Percentiles rank a stretch among this genome's conserved stretches.
phyloP scores from a whole-genome alignment of 805 yeast species.

The Jamesozyma rosinii region DNA sequence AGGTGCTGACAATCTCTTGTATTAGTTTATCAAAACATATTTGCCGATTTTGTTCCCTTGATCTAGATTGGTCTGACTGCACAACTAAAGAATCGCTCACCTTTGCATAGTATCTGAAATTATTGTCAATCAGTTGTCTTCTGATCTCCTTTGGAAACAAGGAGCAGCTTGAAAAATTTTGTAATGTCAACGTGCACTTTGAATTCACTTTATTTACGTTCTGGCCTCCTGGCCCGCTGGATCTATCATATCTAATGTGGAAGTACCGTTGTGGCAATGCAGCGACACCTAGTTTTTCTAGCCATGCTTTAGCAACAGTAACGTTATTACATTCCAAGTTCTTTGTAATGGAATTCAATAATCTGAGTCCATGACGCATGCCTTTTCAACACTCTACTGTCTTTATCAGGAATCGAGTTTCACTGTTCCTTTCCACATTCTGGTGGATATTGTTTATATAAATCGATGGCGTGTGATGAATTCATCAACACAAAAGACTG shows the following conservation, averaged over 20 bases:
- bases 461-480: too few species aligned
- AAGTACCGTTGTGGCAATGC: slow-evolving; percentile 20
- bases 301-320: slow-evolving; percentile 19
- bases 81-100: slow-evolving; percentile 45
- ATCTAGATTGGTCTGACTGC: slow-evolving; percentile 51
- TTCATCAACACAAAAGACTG: too few species aligned
- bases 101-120: slow-evolving; percentile 47
- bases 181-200: slow-evolving; percentile 51
- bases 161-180: slow-evolving; percentile 36
- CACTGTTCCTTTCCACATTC: too few species aligned
- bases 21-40: slow-evolving; percentile 55
- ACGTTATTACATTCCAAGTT: background rate
- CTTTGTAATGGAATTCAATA: background rate
- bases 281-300: slow-evolving; percentile 38
- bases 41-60: slow-evolving; percentile 46
- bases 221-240: slow-evolving; percentile 86
- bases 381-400: too few species aligned
- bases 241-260: slow-evolving; percentile 32
- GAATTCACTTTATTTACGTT: slow-evolving; percentile 64
- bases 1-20: slow-evolving; percentile 39
- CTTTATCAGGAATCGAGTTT: too few species aligned
- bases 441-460: too few species aligned
- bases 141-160: slow-evolving; percentile 56
- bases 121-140: slow-evolving; percentile 30
- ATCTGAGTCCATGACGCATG: background rate